Base-by-base conservation (phyloP, 2,329 filamentous ascomycete genomes). In the Curvularia eragrostidis region DNA sequence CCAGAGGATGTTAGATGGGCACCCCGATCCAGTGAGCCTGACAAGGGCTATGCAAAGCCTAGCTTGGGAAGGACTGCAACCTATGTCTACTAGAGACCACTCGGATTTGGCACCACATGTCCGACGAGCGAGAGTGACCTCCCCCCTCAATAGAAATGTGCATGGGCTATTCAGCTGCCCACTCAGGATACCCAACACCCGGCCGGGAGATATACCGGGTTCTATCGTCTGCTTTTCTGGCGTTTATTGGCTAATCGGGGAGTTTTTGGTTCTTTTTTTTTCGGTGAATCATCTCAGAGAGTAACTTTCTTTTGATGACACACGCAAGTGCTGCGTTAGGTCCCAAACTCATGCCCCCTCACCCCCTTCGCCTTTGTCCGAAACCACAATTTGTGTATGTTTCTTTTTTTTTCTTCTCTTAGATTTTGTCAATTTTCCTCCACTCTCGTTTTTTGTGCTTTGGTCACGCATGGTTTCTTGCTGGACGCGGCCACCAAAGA, bases 1-100 rank as follows among this genome's bases (percentile, higher is more conserved):
- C 70, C 73, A 10, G 77, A 80, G 23, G 75, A 79, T 48, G 66
- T 81, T 39, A 71, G 67, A 9, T 76, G 66, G 63, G 66, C 66
- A 24, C 63, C 67, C 0, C 56, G 61, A n/a, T 51, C 57, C 28
- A 57, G 67, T n/a, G 70, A 74, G 6, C 48, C 60, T 44, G 69
- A 69, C 10, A 52, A 60, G 32, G 69, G 70, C 21, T 63, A 57
- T 36, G 42, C 62, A n/a, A 75, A 71, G 59, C 72, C 72, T 30
- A 46, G 26, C 13, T 48, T 75, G 6, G 52, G 64, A 13, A 66
- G 71, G 48, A 63, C 63, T 23, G 63, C 67, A 19, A 74, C 71
- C n/a, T 70, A 62, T 55, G 71, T 67, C 34, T 74, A 72, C 56
- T 75, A 70, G 65, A 32, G 13, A 38, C n/a, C 36, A 50, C 15